A percentile compares a stretch with the other conserved stretches of the same genome.
Evolutionary conservation across 345 rosid genomes (phyloP).

Genomic region (Arabis hirsuta): DNA sequence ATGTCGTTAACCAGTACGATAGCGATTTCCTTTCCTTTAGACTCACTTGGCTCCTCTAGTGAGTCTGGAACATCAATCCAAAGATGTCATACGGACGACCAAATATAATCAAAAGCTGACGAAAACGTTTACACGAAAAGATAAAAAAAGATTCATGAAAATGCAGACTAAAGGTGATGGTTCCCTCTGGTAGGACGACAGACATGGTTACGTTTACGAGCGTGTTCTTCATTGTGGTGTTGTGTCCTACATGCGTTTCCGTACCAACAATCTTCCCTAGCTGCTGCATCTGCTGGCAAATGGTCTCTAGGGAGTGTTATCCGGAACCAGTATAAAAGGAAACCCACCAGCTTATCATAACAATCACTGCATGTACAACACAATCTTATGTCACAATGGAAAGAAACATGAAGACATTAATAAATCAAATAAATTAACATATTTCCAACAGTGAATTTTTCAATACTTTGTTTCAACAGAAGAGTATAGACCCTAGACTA

Average conservation of each 20-base stretch:
- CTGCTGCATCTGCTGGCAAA: constrained; percentile 62
- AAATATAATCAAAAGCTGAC: neutral
- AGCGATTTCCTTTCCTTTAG: too few relatives aligned
- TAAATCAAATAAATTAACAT: neutral
- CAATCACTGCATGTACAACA: constrained; percentile 61
- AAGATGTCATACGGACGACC: too few relatives aligned
- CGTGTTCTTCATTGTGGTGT: constrained; percentile 86
- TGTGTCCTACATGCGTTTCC: constrained; percentile 87
- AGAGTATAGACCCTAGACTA: neutral
- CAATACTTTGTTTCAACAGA: neutral
- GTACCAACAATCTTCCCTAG: constrained; percentile 89
- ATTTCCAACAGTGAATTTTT: too few relatives aligned
- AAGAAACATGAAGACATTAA: neutral
- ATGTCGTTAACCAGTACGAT: too few relatives aligned
- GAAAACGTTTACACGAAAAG: neutral
- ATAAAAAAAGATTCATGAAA: neutral
- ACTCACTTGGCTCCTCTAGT: too few relatives aligned
- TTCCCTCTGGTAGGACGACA: constrained; percentile 81
- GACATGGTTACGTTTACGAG: constrained; percentile 82
- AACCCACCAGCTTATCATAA: constrained; percentile 74
- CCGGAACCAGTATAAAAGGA: constrained; percentile 87
- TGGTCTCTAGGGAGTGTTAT: constrained; percentile 54
- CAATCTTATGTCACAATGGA: neutral
- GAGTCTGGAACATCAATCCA: too few relatives aligned
- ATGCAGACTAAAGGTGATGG: constrained; percentile 24